Conservation (phyloP, 768 basidiomycete genomes). For the Phaffia tasmanica region DNA sequence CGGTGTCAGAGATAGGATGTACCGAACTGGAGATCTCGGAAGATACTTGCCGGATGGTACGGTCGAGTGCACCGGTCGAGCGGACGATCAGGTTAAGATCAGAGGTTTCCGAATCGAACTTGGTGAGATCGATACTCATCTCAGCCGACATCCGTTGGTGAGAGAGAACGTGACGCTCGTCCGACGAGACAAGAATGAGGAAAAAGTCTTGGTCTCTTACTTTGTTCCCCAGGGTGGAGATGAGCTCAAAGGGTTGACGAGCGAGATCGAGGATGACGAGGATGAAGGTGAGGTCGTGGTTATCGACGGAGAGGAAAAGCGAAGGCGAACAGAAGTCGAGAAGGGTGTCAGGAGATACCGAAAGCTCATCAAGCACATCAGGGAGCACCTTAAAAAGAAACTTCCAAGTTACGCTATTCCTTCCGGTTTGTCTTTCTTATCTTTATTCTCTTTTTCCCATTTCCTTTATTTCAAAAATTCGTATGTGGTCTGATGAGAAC, state of each 20-base stretch:
- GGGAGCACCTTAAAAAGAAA: slow-evolving; percentile 93
- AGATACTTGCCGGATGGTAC: slow-evolving; percentile 82
- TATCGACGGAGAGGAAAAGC: slow-evolving; percentile 45
- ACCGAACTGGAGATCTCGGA: slow-evolving; percentile 91
- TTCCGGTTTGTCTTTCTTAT: slow-evolving; percentile 49
- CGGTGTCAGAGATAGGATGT: slow-evolving; percentile 93
- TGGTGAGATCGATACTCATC: slow-evolving; percentile 92
- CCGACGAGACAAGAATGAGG: slow-evolving; percentile 93
- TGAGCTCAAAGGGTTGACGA: slow-evolving; percentile 31
- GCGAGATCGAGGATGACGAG: slow-evolving; percentile 38
- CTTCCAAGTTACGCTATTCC: slow-evolving; percentile 90
- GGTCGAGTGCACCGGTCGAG: slow-evolving; percentile 93
- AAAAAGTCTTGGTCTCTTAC: slow-evolving; percentile 95
- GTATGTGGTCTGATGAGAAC: not conserved
- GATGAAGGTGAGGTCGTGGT: slow-evolving; percentile 40
- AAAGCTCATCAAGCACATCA: slow-evolving; percentile 78
- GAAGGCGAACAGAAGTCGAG: slow-evolving; percentile 51
- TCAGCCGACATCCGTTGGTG: slow-evolving; percentile 82
- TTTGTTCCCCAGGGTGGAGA: slow-evolving; percentile 73
- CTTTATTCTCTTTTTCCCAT: slow-evolving; percentile 13
- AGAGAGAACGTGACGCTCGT: slow-evolving; percentile 98
- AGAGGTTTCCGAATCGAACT: slow-evolving; percentile 97
- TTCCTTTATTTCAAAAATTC: not conserved
- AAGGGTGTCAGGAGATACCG: slow-evolving; percentile 75
- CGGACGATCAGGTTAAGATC: slow-evolving; percentile 98